A percentile compares a stretch with the other conserved stretches of the same genome.
Conservation (phyloP, 345 rosid genomes). For the Lagerstroemia speciosa region DNA sequence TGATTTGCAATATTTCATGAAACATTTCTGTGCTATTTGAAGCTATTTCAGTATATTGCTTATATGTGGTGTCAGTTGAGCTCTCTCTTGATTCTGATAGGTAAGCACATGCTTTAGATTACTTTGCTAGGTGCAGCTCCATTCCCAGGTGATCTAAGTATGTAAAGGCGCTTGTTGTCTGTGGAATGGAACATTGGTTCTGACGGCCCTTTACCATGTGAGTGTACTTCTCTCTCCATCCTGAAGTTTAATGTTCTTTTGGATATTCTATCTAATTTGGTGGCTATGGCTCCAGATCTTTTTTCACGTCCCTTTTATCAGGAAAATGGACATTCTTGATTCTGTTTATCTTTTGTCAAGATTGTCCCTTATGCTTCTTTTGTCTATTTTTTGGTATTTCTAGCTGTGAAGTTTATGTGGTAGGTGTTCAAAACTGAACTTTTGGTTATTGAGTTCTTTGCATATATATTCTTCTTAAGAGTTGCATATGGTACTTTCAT, state of each 20-base stretch:
- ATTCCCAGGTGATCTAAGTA: conserved; percentile 59
- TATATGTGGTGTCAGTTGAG: neutral
- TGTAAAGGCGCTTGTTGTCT: conserved; percentile 61
- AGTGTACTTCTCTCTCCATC: conserved; percentile 1
- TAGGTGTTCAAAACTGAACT: conserved; percentile 21
- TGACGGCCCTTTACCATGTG: conserved; percentile 64
- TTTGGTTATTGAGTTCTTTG: neutral
- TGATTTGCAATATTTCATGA: neutral
- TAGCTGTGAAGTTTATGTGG: conserved; percentile 79
- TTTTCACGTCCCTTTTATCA: no score
- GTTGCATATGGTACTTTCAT: no score
- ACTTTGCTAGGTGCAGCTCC: conserved; percentile 76
- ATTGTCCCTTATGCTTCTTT: neutral
- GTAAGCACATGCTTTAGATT: conserved; percentile 25
- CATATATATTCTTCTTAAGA: neutral
- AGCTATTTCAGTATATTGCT: neutral
- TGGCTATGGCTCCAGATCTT: no score
- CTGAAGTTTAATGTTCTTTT: neutral
- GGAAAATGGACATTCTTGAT: neutral
- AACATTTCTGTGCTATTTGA: neutral
- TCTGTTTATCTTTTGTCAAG: neutral
- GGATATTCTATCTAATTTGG: no score
- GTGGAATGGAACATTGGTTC: conserved; percentile 80
- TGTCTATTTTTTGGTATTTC: neutral
- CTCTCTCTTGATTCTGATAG: neutral